Base-by-base conservation (phyloP, 345 rosid genomes). In the Rhodamnia argentea region DNA sequence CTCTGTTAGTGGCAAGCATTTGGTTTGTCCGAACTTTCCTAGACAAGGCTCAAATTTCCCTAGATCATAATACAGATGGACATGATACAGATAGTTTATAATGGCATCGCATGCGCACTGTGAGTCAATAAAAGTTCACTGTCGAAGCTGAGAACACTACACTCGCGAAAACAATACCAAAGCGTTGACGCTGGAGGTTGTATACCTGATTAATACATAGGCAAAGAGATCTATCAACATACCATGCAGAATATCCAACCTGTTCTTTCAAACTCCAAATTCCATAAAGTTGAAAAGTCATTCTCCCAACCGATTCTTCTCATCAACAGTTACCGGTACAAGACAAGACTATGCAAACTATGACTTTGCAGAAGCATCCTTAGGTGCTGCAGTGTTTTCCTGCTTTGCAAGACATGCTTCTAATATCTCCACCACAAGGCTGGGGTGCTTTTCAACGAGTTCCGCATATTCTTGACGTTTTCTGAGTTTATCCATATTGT, bases 401-500 rank as follows among this genome's bases (percentile, higher is more conserved):
- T 93, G 95, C 89, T 88, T 96, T 20, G 91, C 86, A 59, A 95
- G 90, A 90, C 92, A 95, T 0, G 97, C 95, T 89, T 95, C 98
- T 51, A 92, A 96, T 55, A 96, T 95, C 83, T 94, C 93, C 54
- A 96, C 96, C 4, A 95, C 92, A 26, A 96, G 95, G 75, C 93
- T 87, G 7, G 98, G 95, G 84, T 95, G 98, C 83, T 93, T 94
- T 76, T 94, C 95, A 50, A 94, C 93, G 5, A 96, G 96, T 91
- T 93, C 97, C 84, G 16, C 53, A 52, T 96, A 96, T 90, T 93
- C 97, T 51, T 95, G 94, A 78, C 92, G 76, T 87, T 90, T 90
- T 5, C 93, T 92, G 87, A 97, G 92, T 88, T 93, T 97, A 53
- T 93, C 98, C 97, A 97, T 97, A 90, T 95, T 93, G 55, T 93